Percentiles rank a stretch among this genome's conserved stretches.
These are phyloP conservation scores for Fusarium sp. DNA, from an alignment of 2,329 filamentous ascomycete species.

Conservation along the genomic window DNA sequence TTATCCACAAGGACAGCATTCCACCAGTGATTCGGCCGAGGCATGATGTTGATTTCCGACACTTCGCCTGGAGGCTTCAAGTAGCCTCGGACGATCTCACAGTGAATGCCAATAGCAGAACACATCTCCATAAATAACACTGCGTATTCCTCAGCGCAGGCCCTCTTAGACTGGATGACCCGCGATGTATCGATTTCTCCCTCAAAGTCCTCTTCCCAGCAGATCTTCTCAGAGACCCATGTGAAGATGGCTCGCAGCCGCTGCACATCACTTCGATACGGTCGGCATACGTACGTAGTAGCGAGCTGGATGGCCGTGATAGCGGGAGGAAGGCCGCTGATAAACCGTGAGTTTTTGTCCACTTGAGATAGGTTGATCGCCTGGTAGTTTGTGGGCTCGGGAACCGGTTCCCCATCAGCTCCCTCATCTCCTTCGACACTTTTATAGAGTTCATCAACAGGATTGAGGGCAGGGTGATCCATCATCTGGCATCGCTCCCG, in stretches of 20 bases:
- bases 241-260: constrained; percentile 93
- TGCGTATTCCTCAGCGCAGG: constrained; percentile 89
- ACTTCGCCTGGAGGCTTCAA: constrained; percentile 89
- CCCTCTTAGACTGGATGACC: constrained; percentile 84
- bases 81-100: constrained; percentile 88
- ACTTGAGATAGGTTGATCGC: constrained; percentile 84
- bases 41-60: constrained; percentile 80
- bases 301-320: constrained; percentile 84
- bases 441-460: constrained; percentile 87
- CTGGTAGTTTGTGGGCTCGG: constrained; percentile 82
- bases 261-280: constrained; percentile 94
- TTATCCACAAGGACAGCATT: constrained; percentile 92
- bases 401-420: constrained; percentile 83
- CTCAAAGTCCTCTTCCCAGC: constrained; percentile 95
- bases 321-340: constrained; percentile 82
- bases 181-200: constrained; percentile 83
- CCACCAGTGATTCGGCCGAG: constrained; percentile 97
- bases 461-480: constrained; percentile 86
- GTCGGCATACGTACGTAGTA: constrained; percentile 91
- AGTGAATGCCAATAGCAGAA: constrained; percentile 83
- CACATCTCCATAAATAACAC: constrained; percentile 94
- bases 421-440: constrained; percentile 90
- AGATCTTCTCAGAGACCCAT: constrained; percentile 94
- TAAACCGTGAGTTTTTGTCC: constrained; percentile 94
- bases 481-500: constrained; percentile 94